Conservation (phyloP, 1,139 yeast species). For the Taphrina confusa region DNA sequence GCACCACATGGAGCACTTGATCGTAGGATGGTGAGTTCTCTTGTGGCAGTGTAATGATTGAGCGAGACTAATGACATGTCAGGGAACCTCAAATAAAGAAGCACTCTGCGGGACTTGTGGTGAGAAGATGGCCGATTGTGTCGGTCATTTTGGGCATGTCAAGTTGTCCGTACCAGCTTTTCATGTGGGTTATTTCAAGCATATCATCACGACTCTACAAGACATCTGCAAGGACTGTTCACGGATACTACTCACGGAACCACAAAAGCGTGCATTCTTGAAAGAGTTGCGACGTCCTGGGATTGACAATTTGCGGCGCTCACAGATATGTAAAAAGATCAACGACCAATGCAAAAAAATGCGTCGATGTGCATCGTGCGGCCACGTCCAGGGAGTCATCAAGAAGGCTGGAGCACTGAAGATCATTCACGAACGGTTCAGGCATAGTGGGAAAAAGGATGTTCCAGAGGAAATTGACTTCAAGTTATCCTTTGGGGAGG, state of each 20-base stretch:
- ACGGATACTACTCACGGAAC: constrained; percentile 70
- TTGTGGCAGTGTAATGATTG: neutral
- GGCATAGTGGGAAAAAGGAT: constrained; percentile 91
- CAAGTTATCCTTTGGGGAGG: constrained; percentile 67
- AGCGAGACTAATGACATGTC: neutral
- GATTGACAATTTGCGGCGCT: constrained; percentile 84
- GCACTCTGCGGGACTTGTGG: constrained; percentile 87
- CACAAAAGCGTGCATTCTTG: constrained; percentile 65
- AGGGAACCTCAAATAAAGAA: constrained; percentile 83
- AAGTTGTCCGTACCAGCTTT: constrained; percentile 92
- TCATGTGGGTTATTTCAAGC: constrained; percentile 95
- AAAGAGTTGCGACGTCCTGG: constrained; percentile 82
- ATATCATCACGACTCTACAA: constrained; percentile 84
- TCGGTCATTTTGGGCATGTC: constrained; percentile 97
- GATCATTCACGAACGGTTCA: constrained; percentile 90
- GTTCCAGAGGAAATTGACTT: constrained; percentile 82
- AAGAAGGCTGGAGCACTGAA: constrained; percentile 96
- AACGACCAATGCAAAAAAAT: constrained; percentile 94
- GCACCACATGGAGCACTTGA: constrained; percentile 86
- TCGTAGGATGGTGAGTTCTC: constrained; percentile 60
- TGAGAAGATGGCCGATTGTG: constrained; percentile 90
- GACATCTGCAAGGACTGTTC: constrained; percentile 91
- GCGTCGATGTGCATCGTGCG: constrained; percentile 83
- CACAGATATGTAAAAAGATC: constrained; percentile 79
- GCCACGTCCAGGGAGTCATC: constrained; percentile 91